Conservation (phyloP, 75 land plant genomes). For the Cryptomeria japonica region DNA sequence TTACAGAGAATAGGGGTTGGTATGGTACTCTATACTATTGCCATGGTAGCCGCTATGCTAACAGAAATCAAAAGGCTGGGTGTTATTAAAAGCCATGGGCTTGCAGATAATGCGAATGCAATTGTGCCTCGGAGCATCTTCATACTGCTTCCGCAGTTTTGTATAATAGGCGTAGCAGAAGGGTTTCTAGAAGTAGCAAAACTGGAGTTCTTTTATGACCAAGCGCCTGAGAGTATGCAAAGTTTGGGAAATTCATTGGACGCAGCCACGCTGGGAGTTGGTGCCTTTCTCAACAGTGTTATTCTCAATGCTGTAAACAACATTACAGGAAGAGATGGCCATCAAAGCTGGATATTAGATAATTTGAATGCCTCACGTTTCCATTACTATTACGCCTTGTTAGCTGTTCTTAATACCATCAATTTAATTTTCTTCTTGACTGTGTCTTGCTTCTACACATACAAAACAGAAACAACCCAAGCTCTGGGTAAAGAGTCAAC, state of each 20-base stretch:
- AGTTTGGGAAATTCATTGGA: constrained; percentile 11
- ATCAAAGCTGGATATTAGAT: constrained; percentile 69
- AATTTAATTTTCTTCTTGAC: constrained; percentile 46
- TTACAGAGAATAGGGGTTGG: too few relatives aligned
- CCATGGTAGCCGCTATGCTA: constrained; percentile 40
- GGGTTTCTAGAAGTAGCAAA: constrained; percentile 34
- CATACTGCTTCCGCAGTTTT: too few relatives aligned
- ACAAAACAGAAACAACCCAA: too few relatives aligned
- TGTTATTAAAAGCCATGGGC: constrained; percentile 24
- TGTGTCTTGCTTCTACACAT: constrained; percentile 1
- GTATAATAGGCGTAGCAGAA: too few relatives aligned
- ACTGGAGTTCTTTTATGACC: constrained; percentile 80
- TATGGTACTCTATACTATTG: constrained; percentile 18
- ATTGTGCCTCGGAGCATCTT: too few relatives aligned
- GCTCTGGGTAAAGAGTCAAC: too few relatives aligned
- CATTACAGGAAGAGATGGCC: constrained; percentile 33
- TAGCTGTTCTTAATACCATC: constrained; percentile 35
- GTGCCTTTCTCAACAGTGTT: constrained; percentile 7
- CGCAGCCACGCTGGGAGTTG: too few relatives aligned
- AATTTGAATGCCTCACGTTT: constrained; percentile 26
- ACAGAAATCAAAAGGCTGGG: constrained; percentile 33
- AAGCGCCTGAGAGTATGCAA: constrained; percentile 58
- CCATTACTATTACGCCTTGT: constrained; percentile 73
- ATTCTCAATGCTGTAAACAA: constrained; percentile 60
- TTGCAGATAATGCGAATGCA: constrained; percentile 25